Conservation (phyloP, 2,329 filamentous ascomycete species). For the Fusarium liriodendri region DNA sequence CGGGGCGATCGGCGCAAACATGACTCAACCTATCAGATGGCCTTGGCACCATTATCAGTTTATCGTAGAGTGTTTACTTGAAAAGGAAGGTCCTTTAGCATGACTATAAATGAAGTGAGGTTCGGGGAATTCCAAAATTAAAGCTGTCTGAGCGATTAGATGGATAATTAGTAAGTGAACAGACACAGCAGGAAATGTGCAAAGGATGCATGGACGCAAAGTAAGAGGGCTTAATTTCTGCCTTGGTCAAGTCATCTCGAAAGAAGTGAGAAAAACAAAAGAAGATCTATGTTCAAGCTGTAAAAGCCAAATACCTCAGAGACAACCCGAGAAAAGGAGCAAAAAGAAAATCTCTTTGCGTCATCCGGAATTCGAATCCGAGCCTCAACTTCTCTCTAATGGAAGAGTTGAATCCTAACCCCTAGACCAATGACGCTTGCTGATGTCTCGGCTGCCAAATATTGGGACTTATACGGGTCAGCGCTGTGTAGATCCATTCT, state of each 20-base stretch:
- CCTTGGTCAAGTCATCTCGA: not conserved
- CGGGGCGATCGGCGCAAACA: not conserved
- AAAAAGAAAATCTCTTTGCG: not conserved
- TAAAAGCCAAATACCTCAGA: no score
- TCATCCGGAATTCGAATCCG: constrained; percentile 30
- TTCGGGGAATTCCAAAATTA: not conserved
- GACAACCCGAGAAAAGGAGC: not conserved
- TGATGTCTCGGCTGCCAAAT: not conserved
- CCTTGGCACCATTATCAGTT: not conserved
- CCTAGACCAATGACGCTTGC: constrained; percentile 24
- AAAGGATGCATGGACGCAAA: not conserved
- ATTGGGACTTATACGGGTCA: not conserved
- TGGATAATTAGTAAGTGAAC: no score
- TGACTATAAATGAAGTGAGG: not conserved
- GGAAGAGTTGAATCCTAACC: constrained; percentile 31
- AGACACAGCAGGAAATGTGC: not conserved
- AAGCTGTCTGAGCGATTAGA: no score
- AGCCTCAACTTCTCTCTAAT: constrained; percentile 27
- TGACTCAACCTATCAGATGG: not conserved
- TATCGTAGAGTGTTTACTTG: not conserved
- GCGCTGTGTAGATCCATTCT: not conserved
- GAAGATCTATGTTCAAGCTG: no score
- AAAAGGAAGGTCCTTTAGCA: not conserved
- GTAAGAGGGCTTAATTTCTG: not conserved
- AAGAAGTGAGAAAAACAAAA: not conserved